A percentile compares a stretch with the other conserved stretches of the same genome.
Conservation (phyloP, 1,139 yeast genomes). For the Geotrichum klebahnii region DNA sequence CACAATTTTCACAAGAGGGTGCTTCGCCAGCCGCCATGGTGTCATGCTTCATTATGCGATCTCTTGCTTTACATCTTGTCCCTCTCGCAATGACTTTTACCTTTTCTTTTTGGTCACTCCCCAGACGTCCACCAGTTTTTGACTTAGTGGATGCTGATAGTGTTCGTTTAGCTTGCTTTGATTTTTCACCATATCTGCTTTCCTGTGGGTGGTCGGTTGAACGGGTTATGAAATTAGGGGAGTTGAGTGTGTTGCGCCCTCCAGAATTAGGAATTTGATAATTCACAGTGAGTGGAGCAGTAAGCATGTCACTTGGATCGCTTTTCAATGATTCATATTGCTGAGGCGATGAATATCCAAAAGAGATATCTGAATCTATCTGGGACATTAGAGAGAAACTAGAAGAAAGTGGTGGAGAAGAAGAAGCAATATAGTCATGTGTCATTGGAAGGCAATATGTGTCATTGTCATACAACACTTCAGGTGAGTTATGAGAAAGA, state of each 20-base stretch:
- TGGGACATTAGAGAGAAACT: too few relatives aligned
- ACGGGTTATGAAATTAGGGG: too few relatives aligned
- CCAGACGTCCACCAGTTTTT: neutral
- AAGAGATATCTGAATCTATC: too few relatives aligned
- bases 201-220: too few relatives aligned
- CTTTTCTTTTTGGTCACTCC: neutral
- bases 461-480: neutral
- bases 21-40: conserved; percentile 4
- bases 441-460: neutral
- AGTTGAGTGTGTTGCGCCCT: too few relatives aligned
- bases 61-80: neutral
- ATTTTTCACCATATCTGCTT: too few relatives aligned
- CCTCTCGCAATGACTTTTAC: conserved; percentile 10
- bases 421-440: conserved; percentile 1
- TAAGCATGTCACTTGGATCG: too few relatives aligned
- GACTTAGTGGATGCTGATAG: conserved; percentile 5
- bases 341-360: too few relatives aligned
- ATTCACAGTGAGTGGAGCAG: too few relatives aligned
- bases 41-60: conserved; percentile 7
- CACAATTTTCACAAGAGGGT: conserved; percentile 39
- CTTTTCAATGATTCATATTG: too few relatives aligned
- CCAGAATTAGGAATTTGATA: too few relatives aligned
- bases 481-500: neutral
- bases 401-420: conserved; percentile 13
- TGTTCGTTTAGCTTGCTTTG: conserved; percentile 11